Evolutionary conservation across 345 rosid species (phyloP).

Genomic region (Abelmoschus esculentus): DNA sequence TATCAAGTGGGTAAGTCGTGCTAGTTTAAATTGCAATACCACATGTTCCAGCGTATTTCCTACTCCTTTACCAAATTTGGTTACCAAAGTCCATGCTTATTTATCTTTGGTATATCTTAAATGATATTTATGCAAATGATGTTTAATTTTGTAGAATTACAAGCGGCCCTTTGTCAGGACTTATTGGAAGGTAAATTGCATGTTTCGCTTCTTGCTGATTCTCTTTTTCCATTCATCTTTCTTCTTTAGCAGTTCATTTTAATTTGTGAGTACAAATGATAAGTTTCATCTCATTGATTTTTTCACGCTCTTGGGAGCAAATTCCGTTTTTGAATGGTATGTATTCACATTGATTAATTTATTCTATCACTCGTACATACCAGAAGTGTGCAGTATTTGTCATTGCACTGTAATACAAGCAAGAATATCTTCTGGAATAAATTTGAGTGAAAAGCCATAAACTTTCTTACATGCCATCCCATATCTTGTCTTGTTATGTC

Average conservation of each 20-base stretch:
- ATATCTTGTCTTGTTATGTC: not conserved
- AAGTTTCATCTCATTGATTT: not conserved
- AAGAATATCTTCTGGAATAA: not conserved
- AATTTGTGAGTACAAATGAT: not conserved
- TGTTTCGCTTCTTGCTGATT: constrained; percentile 3
- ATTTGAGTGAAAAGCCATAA: not conserved
- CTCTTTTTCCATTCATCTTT: not conserved
- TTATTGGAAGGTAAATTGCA: constrained; percentile 22
- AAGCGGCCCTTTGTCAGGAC: not conserved
- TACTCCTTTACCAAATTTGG: not conserved
- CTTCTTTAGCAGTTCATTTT: not conserved
- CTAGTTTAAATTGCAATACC: constrained; percentile 4
- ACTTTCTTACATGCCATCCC: not conserved
- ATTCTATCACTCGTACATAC: not conserved
- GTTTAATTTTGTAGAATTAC: constrained; percentile 40
- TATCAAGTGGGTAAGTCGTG: constrained; percentile 23
- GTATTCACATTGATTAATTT: not conserved
- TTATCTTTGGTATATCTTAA: not conserved
- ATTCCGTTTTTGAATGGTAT: not conserved
- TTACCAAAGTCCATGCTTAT: not conserved
- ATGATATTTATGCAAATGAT: constrained; percentile 11
- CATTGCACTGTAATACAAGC: not conserved
- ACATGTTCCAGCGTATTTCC: not conserved
- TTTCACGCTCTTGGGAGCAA: not conserved
- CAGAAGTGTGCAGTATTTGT: not conserved